Evolutionary conservation across 768 basidiomycete species (phyloP), one percentile per base, ranked within the genome.

Genomic region (Mycena leptocephala): DNA sequence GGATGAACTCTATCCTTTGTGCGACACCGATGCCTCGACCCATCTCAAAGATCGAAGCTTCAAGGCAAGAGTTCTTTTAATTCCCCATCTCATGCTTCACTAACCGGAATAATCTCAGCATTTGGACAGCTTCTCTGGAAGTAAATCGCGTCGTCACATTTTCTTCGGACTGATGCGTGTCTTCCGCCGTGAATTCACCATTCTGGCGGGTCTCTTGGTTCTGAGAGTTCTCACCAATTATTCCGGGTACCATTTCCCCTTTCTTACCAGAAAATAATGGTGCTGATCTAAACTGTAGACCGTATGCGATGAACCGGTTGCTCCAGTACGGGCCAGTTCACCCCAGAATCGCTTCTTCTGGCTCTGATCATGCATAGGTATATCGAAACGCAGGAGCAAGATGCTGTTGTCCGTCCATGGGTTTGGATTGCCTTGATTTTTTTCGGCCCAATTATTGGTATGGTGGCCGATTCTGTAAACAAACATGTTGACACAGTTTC

Each of bases 1-100:
- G 35, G 91, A 93, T 55, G 80, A 93, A 61, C 83, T 93, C 58
- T 93, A 93, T n/a, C 91, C 91, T 5, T 89, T 94, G 83, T 90
- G 90, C 5, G 92, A 93, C 76, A 90, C 91, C 64, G 93, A 94
- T 72, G 58, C 70, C 62, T 71, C 81, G 3, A 72, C 75, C 16
- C 39, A 81, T 77, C 63, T 84, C 26, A 80, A 77, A 20, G 79
- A 68, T 32, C 79, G 75, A 30, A 81, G 77, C 62, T 86, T 86
- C 68, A 80, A 79, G 58, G 86, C 85, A 74, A 28, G 51, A n/a
- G n/a, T n/a, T n/a, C n/a, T n/a, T n/a, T n/a, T n/a, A n/a, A n/a
- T n/a, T n/a, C n/a, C n/a, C n/a, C n/a, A n/a, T n/a, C n/a, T n/a
- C n/a, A n/a, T n/a, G n/a, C n/a, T n/a, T n/a, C n/a, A n/a, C n/a